These are phyloP conservation scores for Pseudogymnoascus sp. DNA, from an alignment of 2,329 filamentous ascomycete genomes.

Conservation along the genomic window DNA sequence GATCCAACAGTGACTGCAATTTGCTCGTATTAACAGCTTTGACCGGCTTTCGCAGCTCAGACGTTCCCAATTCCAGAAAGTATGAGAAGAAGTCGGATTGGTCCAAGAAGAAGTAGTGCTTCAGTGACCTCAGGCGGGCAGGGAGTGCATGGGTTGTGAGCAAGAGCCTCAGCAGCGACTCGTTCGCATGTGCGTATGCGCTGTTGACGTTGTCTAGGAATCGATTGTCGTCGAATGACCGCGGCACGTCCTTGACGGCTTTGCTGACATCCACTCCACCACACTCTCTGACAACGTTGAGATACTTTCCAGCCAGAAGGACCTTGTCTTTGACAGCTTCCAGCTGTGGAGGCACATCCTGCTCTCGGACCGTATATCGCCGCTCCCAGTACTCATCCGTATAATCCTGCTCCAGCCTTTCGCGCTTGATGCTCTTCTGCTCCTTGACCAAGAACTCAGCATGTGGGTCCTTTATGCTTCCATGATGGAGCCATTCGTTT, in stretches of 20 bases:
- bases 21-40: slow-evolving; percentile 87
- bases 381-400: slow-evolving; percentile 99
- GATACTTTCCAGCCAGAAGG: slow-evolving; percentile 88
- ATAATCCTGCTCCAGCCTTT: slow-evolving; percentile 89
- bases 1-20: slow-evolving; percentile 88
- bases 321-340: slow-evolving; percentile 91
- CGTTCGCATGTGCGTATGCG: slow-evolving; percentile 92
- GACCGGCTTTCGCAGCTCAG: slow-evolving; percentile 83
- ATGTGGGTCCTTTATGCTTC: slow-evolving; percentile 89
- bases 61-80: slow-evolving; percentile 85
- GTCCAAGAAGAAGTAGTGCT: slow-evolving; percentile 99
- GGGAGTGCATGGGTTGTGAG: slow-evolving; percentile 89
- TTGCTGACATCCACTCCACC: slow-evolving; percentile 92
- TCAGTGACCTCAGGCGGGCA: slow-evolving; percentile 77
- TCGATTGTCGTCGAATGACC: slow-evolving; percentile 81
- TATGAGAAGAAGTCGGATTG: slow-evolving; percentile 97
- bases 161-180: slow-evolving; percentile 81
- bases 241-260: slow-evolving; percentile 78
- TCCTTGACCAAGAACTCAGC: slow-evolving; percentile 92
- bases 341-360: slow-evolving; percentile 85
- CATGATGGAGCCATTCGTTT: slow-evolving; percentile 97
- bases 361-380: slow-evolving; percentile 86
- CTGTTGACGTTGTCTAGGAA: slow-evolving; percentile 95
- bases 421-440: slow-evolving; percentile 87
- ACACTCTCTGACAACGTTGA: slow-evolving; percentile 95